Base-by-base conservation (phyloP, 2,329 filamentous ascomycete species). In the Rhynchosporium agropyri region DNA sequence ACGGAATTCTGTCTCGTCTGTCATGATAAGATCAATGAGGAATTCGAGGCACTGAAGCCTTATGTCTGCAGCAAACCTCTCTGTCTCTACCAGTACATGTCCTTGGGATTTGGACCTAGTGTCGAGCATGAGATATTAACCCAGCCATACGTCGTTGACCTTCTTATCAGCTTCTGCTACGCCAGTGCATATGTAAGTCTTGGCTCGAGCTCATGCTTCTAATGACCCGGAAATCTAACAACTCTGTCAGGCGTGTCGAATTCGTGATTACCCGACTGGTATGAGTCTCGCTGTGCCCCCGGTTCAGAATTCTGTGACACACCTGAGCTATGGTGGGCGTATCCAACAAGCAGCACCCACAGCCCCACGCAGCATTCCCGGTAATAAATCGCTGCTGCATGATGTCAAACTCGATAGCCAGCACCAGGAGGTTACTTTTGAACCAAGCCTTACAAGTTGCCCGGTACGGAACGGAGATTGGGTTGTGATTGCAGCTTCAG, bases 1-100 rank as follows among this genome's bases (percentile, higher is more conserved):
- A 92, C 90, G 0, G 87, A 95, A 60, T 96, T 94, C 74, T 97
- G 93, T 74, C 82, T 96, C 60, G 87, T 93, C 29, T 97, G 93
- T 71, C 90, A 96, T 74, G 83, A 84, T 68, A 88, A 83, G 68
- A 82, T 91, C 42, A 80, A 81, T 2, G 81, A 81, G 2, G 83
- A 84, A 8, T 87, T 94, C 43, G 85, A 88, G 69, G 85, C 89
- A 1, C 79, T 92, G 64, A 91, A 90, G 68, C 90, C 90, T 2
- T 91, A 89, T 65, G 91, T 97, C 50, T 97, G 93, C 74, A 85
- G 85, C 38, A 84, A 83, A 43, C 80, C 80, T 13, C 76, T 97
- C 3, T 97, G 93, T 71, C 79, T 96, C 3, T 96, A 90, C 71
- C 93, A 97, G 72, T 96, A 95, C 77, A 90, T 96, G 81, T 82